A percentile compares a stretch with the other conserved stretches of the same genome.
Evolutionary conservation across 371 early-diverging fungal genomes (phyloP).

Genomic region (Mortierella sp.): DNA sequence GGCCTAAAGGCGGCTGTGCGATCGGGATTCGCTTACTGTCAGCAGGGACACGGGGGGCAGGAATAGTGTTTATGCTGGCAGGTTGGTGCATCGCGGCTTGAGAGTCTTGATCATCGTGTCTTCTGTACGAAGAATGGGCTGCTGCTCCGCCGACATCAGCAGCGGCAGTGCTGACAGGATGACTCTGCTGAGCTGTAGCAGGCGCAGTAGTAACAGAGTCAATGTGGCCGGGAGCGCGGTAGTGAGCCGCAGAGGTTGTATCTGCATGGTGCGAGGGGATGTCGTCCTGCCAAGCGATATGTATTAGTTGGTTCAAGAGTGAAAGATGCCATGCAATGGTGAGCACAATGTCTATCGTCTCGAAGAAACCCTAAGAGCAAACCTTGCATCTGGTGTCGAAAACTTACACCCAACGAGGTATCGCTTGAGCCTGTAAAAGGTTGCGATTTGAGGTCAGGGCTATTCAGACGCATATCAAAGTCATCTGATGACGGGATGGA

Average conservation of each 20-base stretch:
- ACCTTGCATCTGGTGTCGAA: too few relatives aligned
- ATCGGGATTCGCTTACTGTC: slow-evolving; percentile 17
- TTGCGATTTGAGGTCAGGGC: background rate
- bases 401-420: background rate
- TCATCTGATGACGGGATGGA: slow-evolving; percentile 23
- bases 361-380: too few relatives aligned
- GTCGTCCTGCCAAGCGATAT: background rate
- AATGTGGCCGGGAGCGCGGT: background rate
- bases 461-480: slow-evolving; percentile 5
- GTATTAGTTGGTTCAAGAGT: background rate
- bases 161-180: background rate
- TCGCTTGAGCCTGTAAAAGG: background rate
- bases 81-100: background rate
- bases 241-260: background rate
- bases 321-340: too few relatives aligned
- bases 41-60: background rate
- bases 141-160: background rate
- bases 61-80: background rate
- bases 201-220: too few relatives aligned
- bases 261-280: background rate
- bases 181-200: background rate
- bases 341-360: too few relatives aligned
- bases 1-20: slow-evolving; percentile 11
- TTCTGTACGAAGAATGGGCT: background rate
- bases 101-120: background rate